phyloP scores from a whole-genome alignment of 495 filamentous ascomycete genomes.

The Penicillium ochrochloron region DNA sequence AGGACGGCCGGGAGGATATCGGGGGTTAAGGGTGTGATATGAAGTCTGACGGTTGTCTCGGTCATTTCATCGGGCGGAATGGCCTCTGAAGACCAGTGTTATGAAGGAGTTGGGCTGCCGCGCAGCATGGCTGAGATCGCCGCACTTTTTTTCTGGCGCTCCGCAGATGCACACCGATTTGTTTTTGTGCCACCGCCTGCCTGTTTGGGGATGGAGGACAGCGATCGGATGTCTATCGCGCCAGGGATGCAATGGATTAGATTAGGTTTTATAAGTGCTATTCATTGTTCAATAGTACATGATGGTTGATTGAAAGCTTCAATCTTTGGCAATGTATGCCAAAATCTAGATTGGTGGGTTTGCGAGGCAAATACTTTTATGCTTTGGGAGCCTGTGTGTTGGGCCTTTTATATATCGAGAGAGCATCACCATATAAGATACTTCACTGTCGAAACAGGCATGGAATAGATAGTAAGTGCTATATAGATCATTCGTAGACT shows the following conservation, averaged over 20 bases:
- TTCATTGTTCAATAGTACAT: no score
- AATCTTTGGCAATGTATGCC: no score
- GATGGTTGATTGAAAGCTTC: no score
- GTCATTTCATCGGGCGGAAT: constrained; percentile 37
- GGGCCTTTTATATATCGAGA: no score
- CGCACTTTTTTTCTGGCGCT: constrained; percentile 24
- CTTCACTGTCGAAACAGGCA: no score
- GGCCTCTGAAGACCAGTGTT: neutral
- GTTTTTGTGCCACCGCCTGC: constrained; percentile 22
- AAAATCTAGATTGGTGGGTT: no score
- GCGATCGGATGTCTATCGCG: neutral
- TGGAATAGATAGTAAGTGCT: no score
- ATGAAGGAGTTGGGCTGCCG: neutral
- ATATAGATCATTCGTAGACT: no score
- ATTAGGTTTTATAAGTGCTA: no score
- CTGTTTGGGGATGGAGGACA: neutral
- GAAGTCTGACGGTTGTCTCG: constrained; percentile 62
- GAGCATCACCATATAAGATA: no score
- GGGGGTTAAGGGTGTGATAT: constrained; percentile 83
- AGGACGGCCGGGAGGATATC: constrained; percentile 71
- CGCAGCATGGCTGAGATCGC: neutral
- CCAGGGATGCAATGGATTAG: neutral
- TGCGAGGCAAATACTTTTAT: no score
- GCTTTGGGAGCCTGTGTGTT: no score
- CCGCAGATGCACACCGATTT: constrained; percentile 4